Conservation (phyloP, 2,329 filamentous ascomycete species). For the Botryotinia calthae region DNA sequence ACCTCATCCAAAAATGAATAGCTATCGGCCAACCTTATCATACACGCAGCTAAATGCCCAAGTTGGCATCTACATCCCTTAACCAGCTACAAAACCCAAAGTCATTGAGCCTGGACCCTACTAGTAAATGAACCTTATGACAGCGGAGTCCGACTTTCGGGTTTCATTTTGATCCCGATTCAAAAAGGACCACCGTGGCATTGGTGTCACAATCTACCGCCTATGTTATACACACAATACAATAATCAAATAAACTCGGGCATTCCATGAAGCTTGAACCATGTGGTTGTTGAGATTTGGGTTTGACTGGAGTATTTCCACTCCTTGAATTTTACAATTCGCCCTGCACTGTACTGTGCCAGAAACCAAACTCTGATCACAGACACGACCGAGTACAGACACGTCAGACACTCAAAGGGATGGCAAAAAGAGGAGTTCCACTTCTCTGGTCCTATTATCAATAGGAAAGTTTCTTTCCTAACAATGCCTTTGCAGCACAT, state of each 20-base stretch:
- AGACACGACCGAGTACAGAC: slow-evolving; percentile 1
- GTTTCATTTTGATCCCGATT: background rate
- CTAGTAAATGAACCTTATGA: background rate
- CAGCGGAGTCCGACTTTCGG: background rate
- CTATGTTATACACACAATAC: background rate
- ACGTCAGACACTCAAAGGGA: slow-evolving; percentile 7
- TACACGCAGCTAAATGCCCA: background rate
- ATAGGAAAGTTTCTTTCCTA: background rate
- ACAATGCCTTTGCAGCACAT: background rate
- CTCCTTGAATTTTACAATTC: background rate
- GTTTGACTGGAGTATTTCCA: background rate
- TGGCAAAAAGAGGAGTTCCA: background rate
- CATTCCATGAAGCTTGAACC: background rate
- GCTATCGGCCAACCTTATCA: slow-evolving; percentile 7
- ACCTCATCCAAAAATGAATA: background rate
- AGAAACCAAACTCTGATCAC: slow-evolving; percentile 2
- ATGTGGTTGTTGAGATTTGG: background rate
- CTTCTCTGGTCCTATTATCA: slow-evolving; percentile 6
- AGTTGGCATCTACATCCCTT: background rate
- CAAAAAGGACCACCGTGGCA: background rate
- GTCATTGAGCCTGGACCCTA: background rate
- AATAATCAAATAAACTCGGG: background rate
- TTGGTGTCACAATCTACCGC: background rate
- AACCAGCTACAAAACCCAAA: background rate
- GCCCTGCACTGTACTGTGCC: background rate